Percentiles rank a stretch among this genome's conserved stretches.
phyloP scores from a whole-genome alignment of 768 basidiomycete genomes.

The Kwoniella sp. region DNA sequence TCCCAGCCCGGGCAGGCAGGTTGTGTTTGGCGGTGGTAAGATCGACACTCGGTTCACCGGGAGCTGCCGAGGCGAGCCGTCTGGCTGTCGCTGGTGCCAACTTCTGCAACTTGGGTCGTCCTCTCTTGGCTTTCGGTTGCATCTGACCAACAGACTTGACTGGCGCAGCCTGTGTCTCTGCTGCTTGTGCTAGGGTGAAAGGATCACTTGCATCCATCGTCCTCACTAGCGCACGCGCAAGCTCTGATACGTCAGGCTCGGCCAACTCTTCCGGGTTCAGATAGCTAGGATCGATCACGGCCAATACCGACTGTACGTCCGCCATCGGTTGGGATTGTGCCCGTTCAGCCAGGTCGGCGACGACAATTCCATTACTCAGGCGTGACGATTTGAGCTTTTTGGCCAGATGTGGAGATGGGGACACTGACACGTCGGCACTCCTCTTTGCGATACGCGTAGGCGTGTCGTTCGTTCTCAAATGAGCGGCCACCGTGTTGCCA shows the following conservation, averaged over 20 bases:
- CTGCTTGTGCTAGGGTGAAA: not conserved
- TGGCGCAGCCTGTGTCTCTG: not conserved
- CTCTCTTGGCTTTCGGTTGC: not conserved
- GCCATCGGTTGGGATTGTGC: not conserved
- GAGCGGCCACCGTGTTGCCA: not conserved
- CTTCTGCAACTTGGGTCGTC: not conserved
- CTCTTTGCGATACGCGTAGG: conserved; percentile 3
- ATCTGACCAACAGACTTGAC: too few relatives aligned
- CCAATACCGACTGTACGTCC: not conserved
- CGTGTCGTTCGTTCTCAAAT: not conserved
- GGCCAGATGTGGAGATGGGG: not conserved
- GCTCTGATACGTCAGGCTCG: not conserved
- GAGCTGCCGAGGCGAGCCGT: not conserved
- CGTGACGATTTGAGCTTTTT: not conserved
- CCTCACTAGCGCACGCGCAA: conserved; percentile 4
- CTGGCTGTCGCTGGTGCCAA: not conserved
- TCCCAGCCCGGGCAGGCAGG: not conserved
- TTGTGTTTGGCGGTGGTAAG: not conserved
- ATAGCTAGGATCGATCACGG: not conserved
- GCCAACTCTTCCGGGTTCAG: not conserved
- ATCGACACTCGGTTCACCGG: not conserved
- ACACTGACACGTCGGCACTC: not conserved
- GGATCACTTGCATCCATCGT: not conserved
- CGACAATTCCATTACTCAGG: too few relatives aligned
- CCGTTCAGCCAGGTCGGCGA: not conserved